Base-by-base conservation (phyloP, 176 grass and related monocot species). In the Eleusine indica region DNA sequence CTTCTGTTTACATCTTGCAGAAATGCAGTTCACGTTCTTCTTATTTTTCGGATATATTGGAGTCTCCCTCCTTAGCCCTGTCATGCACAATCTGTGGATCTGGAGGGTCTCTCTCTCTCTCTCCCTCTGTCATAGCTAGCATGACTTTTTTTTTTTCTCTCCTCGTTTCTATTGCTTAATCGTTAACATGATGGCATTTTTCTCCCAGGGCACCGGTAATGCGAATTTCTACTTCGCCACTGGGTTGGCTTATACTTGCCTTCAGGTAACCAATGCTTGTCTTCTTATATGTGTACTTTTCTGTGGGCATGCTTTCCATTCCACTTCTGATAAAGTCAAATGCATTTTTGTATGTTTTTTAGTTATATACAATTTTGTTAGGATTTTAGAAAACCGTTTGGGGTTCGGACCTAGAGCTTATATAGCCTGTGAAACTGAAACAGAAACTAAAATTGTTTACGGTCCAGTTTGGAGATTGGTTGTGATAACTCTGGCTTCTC, bases 71-170 rank as follows among this genome's bases (percentile, higher is more conserved):
- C 89, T 98, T 75, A 94, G 96, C 46, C 96, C 96, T 79, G 93
- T 96, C 67, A 98, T 98, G 96, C 96, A 98, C 83, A 96, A 96
- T 78, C 83, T 98, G 58, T 96, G 93, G 96, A 98, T 98, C 77
- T 98, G 96, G 96, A 96, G 96, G 96, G 91, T 95, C 57, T 69
- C 35, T 94, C 61, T 75, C 81, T 60, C 15, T 49, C 6, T 89
- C 78, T 86, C 69, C 76, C 60, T 75, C 83, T 68, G 32, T 42
- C 7, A 48, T 84, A 67, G 75, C 28, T 82, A 81, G 78, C 51
- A 58, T 66, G 28, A 29, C 7, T 0, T 80, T 52, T 21, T 52
- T 67, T 6, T 6, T 13, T 11, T 3, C 3, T 2, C 22, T 29
- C 25, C 25, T 30, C 25, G 4, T 30, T 25, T 10, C 0, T 29